A percentile compares a stretch with the other conserved stretches of the same genome.
Evolutionary conservation across 2,329 filamentous ascomycete species (phyloP).

Genomic region (Ceratocystiopsis minuta): DNA sequence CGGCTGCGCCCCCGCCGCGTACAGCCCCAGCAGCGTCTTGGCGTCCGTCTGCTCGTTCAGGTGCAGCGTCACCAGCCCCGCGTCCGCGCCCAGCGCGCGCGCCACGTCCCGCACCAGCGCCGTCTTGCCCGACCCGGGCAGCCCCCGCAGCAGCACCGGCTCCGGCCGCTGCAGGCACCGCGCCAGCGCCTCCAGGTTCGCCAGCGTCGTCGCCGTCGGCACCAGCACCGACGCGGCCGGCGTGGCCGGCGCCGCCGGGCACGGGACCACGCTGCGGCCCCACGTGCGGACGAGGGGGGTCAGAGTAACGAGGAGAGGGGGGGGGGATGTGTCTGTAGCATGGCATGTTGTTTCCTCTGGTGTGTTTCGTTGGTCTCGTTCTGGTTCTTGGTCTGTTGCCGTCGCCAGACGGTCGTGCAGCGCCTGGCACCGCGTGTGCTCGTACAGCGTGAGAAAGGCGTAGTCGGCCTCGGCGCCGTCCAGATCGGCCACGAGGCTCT

Average conservation of each 20-base stretch:
- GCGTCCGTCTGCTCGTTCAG: constrained; percentile 97
- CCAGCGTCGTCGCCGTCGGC: constrained; percentile 51
- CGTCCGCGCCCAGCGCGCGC: constrained; percentile 57
- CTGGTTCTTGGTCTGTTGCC: constrained; percentile 5
- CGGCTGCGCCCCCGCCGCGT: constrained; percentile 58
- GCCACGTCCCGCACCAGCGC: constrained; percentile 69
- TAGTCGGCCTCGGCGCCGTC: constrained; percentile 67
- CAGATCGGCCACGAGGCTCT: constrained; percentile 48
- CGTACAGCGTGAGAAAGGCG: constrained; percentile 46
- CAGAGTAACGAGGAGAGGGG: constrained; percentile 20
- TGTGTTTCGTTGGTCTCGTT: not conserved
- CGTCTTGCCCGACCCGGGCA: constrained; percentile 82
- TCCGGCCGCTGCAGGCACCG: constrained; percentile 45
- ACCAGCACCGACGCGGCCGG: constrained; percentile 32
- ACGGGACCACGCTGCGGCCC: constrained; percentile 48
- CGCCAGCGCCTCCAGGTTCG: constrained; percentile 56
- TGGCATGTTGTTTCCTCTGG: constrained; percentile 1
- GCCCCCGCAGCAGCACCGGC: constrained; percentile 65
- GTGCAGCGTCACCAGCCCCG: constrained; percentile 80
- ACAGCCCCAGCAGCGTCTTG: constrained; percentile 87
- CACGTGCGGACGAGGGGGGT: constrained; percentile 46
- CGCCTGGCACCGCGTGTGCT: constrained; percentile 33
- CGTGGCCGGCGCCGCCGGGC: constrained; percentile 25
- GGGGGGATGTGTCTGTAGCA: not conserved
- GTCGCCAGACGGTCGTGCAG: constrained; percentile 23